phyloP scores from a whole-genome alignment of 768 basidiomycete species.

The Gyrodon lividus region DNA sequence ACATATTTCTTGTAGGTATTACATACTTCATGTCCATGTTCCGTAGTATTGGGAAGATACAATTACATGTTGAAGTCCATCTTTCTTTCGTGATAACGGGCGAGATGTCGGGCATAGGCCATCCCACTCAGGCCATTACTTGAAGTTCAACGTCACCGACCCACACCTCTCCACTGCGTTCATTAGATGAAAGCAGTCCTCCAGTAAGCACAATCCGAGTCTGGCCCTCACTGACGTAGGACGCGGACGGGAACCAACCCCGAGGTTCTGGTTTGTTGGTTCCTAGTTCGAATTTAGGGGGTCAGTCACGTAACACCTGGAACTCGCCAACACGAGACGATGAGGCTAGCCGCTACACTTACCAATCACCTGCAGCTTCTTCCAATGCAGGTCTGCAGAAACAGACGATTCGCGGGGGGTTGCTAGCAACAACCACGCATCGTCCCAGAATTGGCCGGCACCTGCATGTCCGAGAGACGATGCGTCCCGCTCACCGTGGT shows the following conservation, averaged over 20 bases:
- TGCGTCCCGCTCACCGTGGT: slow-evolving; percentile 37
- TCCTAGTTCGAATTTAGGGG: background rate
- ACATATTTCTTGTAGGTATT: background rate
- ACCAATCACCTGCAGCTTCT: slow-evolving; percentile 16
- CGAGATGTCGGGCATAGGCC: background rate
- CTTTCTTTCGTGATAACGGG: background rate
- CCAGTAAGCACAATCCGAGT: slow-evolving; percentile 37
- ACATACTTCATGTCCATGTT: background rate
- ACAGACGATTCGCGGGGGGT: background rate
- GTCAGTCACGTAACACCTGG: background rate
- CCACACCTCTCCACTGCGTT: slow-evolving; percentile 43
- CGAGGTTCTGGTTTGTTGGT: slow-evolving; percentile 30
- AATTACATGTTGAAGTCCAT: background rate
- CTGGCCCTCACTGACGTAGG: slow-evolving; percentile 21
- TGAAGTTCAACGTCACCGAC: slow-evolving; percentile 32
- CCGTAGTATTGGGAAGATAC: background rate
- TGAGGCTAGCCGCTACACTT: background rate
- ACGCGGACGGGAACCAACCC: slow-evolving; percentile 44
- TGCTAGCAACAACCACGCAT: slow-evolving; percentile 37
- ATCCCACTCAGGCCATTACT: background rate
- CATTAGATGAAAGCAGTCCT: slow-evolving; percentile 41
- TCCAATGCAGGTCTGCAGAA: slow-evolving; percentile 26
- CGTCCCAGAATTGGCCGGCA: slow-evolving; percentile 40
- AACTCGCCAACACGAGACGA: too few relatives aligned
- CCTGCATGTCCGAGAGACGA: slow-evolving; percentile 38